Conservation (phyloP, 1,284 basidiomycete species). For the Calocybe gambosa region DNA sequence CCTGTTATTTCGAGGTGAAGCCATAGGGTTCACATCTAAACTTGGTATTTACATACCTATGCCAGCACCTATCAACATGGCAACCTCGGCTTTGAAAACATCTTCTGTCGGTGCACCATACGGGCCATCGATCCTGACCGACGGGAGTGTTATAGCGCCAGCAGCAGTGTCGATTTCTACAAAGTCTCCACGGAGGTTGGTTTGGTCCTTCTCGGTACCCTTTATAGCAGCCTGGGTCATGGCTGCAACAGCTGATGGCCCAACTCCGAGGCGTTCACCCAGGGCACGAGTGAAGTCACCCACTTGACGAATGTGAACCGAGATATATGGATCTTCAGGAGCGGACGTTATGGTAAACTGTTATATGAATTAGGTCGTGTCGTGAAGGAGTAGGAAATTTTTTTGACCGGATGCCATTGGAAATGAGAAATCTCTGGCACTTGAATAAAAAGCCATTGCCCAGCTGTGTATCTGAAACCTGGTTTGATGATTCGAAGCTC, state of each 20-base stretch:
- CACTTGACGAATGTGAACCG: conserved; percentile 85
- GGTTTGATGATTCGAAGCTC: conserved; percentile 85
- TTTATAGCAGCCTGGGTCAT: conserved; percentile 74
- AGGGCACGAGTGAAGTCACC: conserved; percentile 83
- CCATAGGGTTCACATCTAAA: background rate
- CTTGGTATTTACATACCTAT: conserved; percentile 52
- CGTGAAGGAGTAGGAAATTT: conserved; percentile 1
- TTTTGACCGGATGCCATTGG: conserved; percentile 85
- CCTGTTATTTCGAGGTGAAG: conserved; percentile 30
- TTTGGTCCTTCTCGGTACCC: conserved; percentile 59
- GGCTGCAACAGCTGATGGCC: conserved; percentile 63
- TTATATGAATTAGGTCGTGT: conserved; percentile 2
- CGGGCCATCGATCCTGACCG: conserved; percentile 79
- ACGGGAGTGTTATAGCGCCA: conserved; percentile 50
- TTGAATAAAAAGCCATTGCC: conserved; percentile 88
- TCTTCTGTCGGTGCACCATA: conserved; percentile 89
- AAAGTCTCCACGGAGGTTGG: conserved; percentile 61
- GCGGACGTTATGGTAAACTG: conserved; percentile 92
- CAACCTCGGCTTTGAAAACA: conserved; percentile 81
- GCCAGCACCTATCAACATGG: conserved; percentile 82
- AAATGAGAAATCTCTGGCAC: conserved; percentile 76
- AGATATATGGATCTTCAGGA: conserved; percentile 85
- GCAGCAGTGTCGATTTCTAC: conserved; percentile 62
- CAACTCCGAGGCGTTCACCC: conserved; percentile 78
- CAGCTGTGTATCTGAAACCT: conserved; percentile 82